Evolutionary conservation across 352 stramenopile species (phyloP).

Genomic region (Plasmopara halstedii): DNA sequence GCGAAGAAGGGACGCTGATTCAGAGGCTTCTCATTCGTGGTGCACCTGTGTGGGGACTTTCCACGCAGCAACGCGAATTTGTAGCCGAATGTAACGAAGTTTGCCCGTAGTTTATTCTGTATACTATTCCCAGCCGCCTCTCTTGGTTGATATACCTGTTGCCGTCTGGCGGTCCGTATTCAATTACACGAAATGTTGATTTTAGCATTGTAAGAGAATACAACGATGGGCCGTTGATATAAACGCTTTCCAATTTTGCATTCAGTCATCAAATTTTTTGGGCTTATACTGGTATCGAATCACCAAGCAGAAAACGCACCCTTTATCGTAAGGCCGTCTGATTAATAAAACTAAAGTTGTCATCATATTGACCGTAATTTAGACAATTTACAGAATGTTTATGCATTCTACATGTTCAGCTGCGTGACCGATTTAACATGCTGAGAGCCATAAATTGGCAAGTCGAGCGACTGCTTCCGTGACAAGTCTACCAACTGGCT

Average conservation of each 20-base stretch:
- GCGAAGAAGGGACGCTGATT: slow-evolving; percentile 42
- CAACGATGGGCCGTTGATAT: no score
- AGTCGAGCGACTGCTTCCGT: slow-evolving; percentile 9
- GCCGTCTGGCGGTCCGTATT: neutral
- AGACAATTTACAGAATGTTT: neutral
- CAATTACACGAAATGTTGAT: no score
- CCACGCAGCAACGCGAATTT: slow-evolving; percentile 63
- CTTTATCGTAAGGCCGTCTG: no score
- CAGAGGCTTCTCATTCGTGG: slow-evolving; percentile 62
- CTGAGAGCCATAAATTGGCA: slow-evolving; percentile 14
- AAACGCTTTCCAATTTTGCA: no score
- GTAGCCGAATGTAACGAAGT: slow-evolving; percentile 45
- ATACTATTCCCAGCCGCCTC: neutral
- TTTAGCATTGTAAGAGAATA: no score
- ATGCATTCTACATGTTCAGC: slow-evolving; percentile 11
- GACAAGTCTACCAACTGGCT: slow-evolving; percentile 7
- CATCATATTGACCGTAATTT: no score
- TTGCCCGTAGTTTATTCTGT: slow-evolving; percentile 5
- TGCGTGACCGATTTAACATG: slow-evolving; percentile 23
- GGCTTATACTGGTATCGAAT: no score
- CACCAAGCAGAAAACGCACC: no score
- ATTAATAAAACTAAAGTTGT: no score
- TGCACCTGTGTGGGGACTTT: slow-evolving; percentile 68
- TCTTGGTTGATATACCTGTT: neutral
- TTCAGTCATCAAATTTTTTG: no score